Evolutionary conservation across 352 stramenopile genomes (phyloP), one percentile per base, ranked within the genome.

Genomic region (Phytophthora cryptogea): DNA sequence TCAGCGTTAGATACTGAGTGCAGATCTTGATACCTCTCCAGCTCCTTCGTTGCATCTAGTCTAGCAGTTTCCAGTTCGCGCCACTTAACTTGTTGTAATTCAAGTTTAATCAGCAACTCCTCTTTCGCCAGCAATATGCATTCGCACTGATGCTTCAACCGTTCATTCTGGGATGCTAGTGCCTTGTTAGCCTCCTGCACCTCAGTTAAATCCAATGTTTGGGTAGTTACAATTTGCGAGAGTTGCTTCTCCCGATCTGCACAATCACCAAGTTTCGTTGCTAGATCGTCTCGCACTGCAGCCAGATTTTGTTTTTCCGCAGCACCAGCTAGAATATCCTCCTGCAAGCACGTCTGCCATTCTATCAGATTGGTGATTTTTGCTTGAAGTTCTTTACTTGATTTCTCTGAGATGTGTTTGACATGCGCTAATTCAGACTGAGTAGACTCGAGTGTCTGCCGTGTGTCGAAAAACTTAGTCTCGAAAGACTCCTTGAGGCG

Each of bases 401-500:
- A 52, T 0, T 17, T n/a, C 20, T 60, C 33, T 1, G 72, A 52
- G 11, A 69, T 43, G 14, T 56, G n/a, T 7, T 64, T 54, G 2
- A 44, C 54, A 28, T 30, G 16, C 28, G 50, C 54, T n/a, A 76
- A 37, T n/a, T 74, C 45, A 14, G 37, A 39, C 23, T 60, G 48
- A 31, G 64, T 80, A 4, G 66, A 60, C 23, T 80, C 65, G 31
- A 86, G 57, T 11, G 30, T 4, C 11, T 78, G 54, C 14, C 65
- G 57, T 0, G 77, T 75, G 8, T 81, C 71, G 51, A 92, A 90
- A 44, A 87, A 92, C 51, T 86, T 88, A 0, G 39, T 44, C 54
- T 91, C 84, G 43, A 91, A 94, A 11, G 69, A 86, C 33, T 76
- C 74, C 41, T 91, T 92, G n/a, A 94, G 59, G 0, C 82, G 72